These are phyloP conservation scores for Fusarium caatingaense DNA, from an alignment of 2,329 filamentous ascomycete species.

Conservation along the genomic window DNA sequence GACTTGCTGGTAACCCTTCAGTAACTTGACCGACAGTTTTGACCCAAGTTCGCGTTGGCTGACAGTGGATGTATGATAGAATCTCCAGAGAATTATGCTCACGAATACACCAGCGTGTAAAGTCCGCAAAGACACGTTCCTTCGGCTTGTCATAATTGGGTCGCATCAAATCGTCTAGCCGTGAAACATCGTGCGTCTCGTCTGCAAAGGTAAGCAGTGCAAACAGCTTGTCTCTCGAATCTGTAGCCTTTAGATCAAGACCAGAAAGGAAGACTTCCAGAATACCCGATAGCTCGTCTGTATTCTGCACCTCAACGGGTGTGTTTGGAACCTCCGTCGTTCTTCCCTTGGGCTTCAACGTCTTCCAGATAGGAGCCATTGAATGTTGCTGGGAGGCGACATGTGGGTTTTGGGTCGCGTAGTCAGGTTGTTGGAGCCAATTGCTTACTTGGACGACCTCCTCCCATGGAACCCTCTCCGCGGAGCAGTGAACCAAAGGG, in stretches of 20 bases:
- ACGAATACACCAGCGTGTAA: slow-evolving; percentile 37
- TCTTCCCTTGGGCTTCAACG: not conserved
- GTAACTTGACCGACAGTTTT: not conserved
- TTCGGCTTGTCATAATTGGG: slow-evolving; percentile 33
- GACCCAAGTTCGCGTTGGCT: slow-evolving; percentile 27
- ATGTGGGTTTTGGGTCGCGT: slow-evolving; percentile 22
- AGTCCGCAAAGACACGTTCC: slow-evolving; percentile 31
- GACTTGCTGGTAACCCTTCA: accelerated
- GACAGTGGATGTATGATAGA: slow-evolving; percentile 23
- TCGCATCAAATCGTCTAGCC: slow-evolving; percentile 24
- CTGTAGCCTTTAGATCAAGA: slow-evolving; percentile 33
- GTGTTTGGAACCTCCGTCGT: not conserved
- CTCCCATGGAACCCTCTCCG: slow-evolving; percentile 12
- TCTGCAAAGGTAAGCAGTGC: slow-evolving; percentile 31
- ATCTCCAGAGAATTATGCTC: slow-evolving; percentile 21
- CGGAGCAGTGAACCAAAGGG: slow-evolving; percentile 4
- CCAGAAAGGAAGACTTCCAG: slow-evolving; percentile 28
- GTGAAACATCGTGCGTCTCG: slow-evolving; percentile 11
- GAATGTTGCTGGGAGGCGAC: slow-evolving; percentile 14
- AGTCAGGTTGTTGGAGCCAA: slow-evolving; percentile 3
- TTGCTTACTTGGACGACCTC: slow-evolving; percentile 25
- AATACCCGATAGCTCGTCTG: slow-evolving; percentile 5
- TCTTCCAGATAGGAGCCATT: slow-evolving; percentile 36
- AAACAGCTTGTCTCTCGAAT: slow-evolving; percentile 31
- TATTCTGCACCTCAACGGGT: not conserved